Base-by-base conservation (phyloP, 441 rosid genomes). In the Croton laevigatus region DNA sequence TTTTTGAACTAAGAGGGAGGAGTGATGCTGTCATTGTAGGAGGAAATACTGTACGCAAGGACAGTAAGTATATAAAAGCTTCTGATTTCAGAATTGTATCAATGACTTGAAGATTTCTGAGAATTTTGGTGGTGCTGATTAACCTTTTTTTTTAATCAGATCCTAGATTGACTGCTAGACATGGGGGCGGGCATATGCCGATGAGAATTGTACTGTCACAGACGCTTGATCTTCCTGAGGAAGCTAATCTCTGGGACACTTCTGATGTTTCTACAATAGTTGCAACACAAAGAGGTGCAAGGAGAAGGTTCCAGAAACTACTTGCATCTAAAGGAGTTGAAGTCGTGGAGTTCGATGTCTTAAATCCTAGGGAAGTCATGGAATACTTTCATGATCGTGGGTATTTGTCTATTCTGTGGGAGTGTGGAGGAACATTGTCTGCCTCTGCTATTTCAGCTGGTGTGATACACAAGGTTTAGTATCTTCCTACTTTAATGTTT, bases 1-100 rank as follows among this genome's bases (percentile, higher is more conserved):
- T 94, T 72, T 87, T 88, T 59, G 94, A 89, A 78, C 79, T 94
- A 58, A 83, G 98, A 59, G 97, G 97, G 40, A 80, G 89, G 79
- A 87, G 97, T 74, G 97, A 94, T 83, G 98, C 94, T 23, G 76
- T 90, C 73, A 74, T 91, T 71, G 97, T 94, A 53, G 97, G 98
- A 71, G 98, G 98, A 71, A 91, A 89, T 75, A 92, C 97, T 12
- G 89, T 87, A 44, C 93, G 97, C 52, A 85, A 72, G 83, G 98
- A 94, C 74, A 84, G 97, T 94, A 78, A 84, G 82, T 78, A 57
- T 68, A 40, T 62, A 45, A 52, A 32, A 62, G 16, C 44, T 44
- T 51, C 11, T 55, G 45, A 14, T 48, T 38, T 20, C 27, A 3
- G 42, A 23, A 51, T 49, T 60, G 55, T 44, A 32, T 36, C 63